Base-by-base conservation (phyloP, 2,329 filamentous ascomycete species). In the Alternaria sp. region DNA sequence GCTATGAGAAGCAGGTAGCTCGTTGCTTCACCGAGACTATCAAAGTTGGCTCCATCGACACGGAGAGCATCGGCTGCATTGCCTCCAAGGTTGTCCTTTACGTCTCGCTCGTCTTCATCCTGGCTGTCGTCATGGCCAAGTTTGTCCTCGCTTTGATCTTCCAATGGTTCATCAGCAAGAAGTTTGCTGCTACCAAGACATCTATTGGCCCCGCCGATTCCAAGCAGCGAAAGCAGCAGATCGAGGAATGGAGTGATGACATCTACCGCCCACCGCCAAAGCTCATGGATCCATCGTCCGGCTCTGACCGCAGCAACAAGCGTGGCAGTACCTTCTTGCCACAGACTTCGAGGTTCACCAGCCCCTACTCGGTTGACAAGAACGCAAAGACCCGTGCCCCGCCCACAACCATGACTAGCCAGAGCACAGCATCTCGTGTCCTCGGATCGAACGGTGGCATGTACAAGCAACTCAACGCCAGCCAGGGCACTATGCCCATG, bases 1-100 rank as follows among this genome's bases (percentile, higher is more conserved):
- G 88, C 8, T 82, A 86, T 3, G 93, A 97, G 74, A 97, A 95
- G 84, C 86, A 89, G 69, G 86, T 95, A 54, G 94, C 92, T 12
- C 88, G 93, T 77, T 99, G 96, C 79, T 89, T 99, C 67, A 89
- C 93, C 66, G 90, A 99, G 74, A 97, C 96, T 68, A 93, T 97
- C 86, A 97, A 95, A 80, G 96, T 99, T 55, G 96, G 96, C 62
- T 94, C 91, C 12, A 91, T 99, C 64, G 96, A 99, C 75, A 98
- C 96, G 0, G 94, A 97, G 73, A 97, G 93, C 7, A 92, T 99
- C 52, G 96, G 96, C 15, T 99, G 96, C 82, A 99, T 99, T 78
- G 96, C 96, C 3, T 97, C 95, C 68, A 92, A 97, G 82, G 94
- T 99, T 25, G 96, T 99, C 4, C 89, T 99, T 46, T 99, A 99